Conservation (phyloP, 2,329 filamentous ascomycete genomes). For the Penicillium sp. region DNA sequence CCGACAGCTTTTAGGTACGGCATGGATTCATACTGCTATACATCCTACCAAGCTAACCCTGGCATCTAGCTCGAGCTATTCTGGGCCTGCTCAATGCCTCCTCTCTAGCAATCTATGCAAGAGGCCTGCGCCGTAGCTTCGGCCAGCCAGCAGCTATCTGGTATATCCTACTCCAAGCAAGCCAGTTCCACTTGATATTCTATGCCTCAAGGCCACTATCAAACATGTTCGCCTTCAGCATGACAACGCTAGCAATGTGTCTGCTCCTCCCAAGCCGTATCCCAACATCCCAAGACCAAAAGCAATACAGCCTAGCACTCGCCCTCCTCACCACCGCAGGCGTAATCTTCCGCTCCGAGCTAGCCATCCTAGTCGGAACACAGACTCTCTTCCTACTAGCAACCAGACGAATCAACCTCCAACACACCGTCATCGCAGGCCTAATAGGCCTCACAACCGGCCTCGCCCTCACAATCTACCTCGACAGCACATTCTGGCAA, state of each 20-base stretch:
- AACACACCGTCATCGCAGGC: constrained; percentile 62
- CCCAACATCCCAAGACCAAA: constrained; percentile 26
- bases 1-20: constrained; percentile 54
- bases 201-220: constrained; percentile 89
- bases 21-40: background rate
- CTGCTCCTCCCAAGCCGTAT: constrained; percentile 48
- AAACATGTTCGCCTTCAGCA: constrained; percentile 91
- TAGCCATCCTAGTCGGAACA: constrained; percentile 74
- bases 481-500: constrained; percentile 97
- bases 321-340: constrained; percentile 75
- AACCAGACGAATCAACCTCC: constrained; percentile 52
- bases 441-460: constrained; percentile 66
- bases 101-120: constrained; percentile 64
- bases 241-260: constrained; percentile 50
- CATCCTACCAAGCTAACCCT: constrained; percentile 2
- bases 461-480: constrained; percentile 65
- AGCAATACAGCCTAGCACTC: constrained; percentile 62
- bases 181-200: constrained; percentile 89
- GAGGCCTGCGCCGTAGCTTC: constrained; percentile 63
- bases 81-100: constrained; percentile 73
- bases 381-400: constrained; percentile 64
- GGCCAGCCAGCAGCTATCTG: constrained; percentile 69
- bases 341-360: constrained; percentile 82
- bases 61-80: constrained; percentile 62
- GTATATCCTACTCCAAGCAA: constrained; percentile 74